Evolutionary conservation across 1,139 yeast species (phyloP), one percentile per base, ranked within the genome.

Genomic region (Scheffersomyces cryptocercus): DNA sequence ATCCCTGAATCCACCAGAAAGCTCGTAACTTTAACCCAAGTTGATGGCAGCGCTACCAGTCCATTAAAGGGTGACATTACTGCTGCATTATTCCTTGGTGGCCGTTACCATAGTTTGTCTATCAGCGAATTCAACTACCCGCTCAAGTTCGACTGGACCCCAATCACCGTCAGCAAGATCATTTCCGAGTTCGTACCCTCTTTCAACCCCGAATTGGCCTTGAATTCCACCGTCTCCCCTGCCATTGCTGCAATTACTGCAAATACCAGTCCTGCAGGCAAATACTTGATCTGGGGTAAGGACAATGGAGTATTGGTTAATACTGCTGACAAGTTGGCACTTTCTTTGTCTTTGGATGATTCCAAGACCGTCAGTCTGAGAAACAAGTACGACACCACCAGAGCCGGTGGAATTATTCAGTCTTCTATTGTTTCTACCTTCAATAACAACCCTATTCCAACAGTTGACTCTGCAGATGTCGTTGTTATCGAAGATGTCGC

Each of bases 331-430:
- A 82, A 82, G 53, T 67, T 91, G 47, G 86, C 93, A 0, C 85
- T 84, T 49, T 74, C 90, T 15, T 74, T 88, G 51, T 83, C 95
- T 3, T 73, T 87, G 57, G 89, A 84, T 55, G 79, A 80, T 47
- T 61, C 73, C 43, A 73, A 79, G 48, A 61, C 67, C 29, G 76
- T 88, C 49, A 68, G 76, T 46, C 76, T 80, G 60, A 75, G 87
- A 62, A 78, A 84, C 43, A 80, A 79, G 55, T 89, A 72, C 56
- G 96, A 91, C 62, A 89, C 88, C 60, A 65, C 76, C 26, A 68
- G 79, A 20, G 77, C 77, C 37, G 95, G 93, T 33, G 97, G 97
- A 50, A 63, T 81, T n/a, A 82, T 85, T 63, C 89, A 86, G 63
- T 77, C 91, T n/a, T 91, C 87, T 60, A 65, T 90, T 45, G 63